Evolutionary conservation across 2,329 filamentous ascomycete species (phyloP), one percentile per base, ranked within the genome.

Genomic region (Fusarium torulosum): DNA sequence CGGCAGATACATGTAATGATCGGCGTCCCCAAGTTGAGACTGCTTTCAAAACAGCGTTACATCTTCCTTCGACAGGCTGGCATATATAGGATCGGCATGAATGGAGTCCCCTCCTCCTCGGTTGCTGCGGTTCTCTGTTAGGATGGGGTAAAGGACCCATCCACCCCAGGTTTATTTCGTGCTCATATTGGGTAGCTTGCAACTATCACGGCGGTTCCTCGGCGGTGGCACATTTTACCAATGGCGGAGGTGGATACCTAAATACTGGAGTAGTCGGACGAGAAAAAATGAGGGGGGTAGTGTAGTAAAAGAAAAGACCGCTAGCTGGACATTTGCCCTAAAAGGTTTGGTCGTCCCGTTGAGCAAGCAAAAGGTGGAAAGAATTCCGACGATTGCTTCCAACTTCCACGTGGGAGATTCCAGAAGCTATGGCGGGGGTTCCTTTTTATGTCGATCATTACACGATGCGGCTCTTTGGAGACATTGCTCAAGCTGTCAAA

Each of bases 121-220:
- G 33, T 38, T 27, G 57, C 27, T 23, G 40, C 33, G n/a, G 40
- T 42, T 41, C 29, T 31, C 8, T 47, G 25, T 20, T 37, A n/a
- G 45, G 41, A 51, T 65, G 65, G 66, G 66, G 57, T 52, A 53
- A 53, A 40, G 55, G 55, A 57, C 46, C 57, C 57, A 69, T 66
- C 57, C 66, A 67, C 66, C 66, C 62, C 66, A 69, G 66, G 66
- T 69, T 63, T 42, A 49, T 43, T 8, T 47, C 11, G 14, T 14
- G 29, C 13, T 33, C 33, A 35, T 13, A 37, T n/a, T 20, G 7
- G 17, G 10, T 60, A 43, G 64, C 42, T 56, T 56, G 52, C 11
- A 46, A 44, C 65, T 45, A 58, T 58, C 50, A 51, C 66, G 66
- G 66, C 66, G 38, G 54, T 69, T 63, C 58, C 35, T 69, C 66